Evolutionary conservation across 1,284 basidiomycete genomes (phyloP), one percentile per base, ranked within the genome.

Genomic region (Ganoderma resinaceum): DNA sequence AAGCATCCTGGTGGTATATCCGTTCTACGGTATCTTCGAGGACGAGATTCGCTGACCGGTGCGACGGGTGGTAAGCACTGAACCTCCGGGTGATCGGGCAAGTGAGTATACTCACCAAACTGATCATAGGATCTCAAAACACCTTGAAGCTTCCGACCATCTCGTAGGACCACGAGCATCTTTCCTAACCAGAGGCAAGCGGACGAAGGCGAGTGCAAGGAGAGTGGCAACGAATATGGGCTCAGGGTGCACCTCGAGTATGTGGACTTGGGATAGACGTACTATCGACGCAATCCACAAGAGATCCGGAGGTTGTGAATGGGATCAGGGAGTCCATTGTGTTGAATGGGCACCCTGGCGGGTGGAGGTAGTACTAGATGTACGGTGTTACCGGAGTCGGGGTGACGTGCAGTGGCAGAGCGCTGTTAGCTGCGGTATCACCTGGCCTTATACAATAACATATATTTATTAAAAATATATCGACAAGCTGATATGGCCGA

Each of bases 271-370:
- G 81, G 83, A 84, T 80, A 87, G 84, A 96, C 96, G 91, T 91
- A 98, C 96, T 97, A 90, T 98, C 96, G 84, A 98, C 97, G 81
- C 95, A 95, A 87, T 98, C 96, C 81, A 98, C 94, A 72, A 98
- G 89, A 73, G 96, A 95, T 76, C 96, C 96, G 62, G 96, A 97
- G 26, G 96, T 98, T 72, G 96, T 98, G 83, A 98, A 98, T 63
- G 96, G 95, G 77, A 97, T 97, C 75, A 97, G 84, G 66, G 95
- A 95, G 84, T 97, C 95, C 95, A 97, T 97, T 69, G 67, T 52
- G 62, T 35, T 66, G 61, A 53, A 20, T 26, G 35, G 62, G 65
- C 60, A 63, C 63, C 68, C 66, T 60, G 46, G 55, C 38, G 65
- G 66, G 62, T 35, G 55, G 53, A 62, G 42, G n/a, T 26, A n/a